These are phyloP conservation scores for Paraphoma sp. DNA, from an alignment of 2,329 filamentous ascomycete species.

Conservation along the genomic window DNA sequence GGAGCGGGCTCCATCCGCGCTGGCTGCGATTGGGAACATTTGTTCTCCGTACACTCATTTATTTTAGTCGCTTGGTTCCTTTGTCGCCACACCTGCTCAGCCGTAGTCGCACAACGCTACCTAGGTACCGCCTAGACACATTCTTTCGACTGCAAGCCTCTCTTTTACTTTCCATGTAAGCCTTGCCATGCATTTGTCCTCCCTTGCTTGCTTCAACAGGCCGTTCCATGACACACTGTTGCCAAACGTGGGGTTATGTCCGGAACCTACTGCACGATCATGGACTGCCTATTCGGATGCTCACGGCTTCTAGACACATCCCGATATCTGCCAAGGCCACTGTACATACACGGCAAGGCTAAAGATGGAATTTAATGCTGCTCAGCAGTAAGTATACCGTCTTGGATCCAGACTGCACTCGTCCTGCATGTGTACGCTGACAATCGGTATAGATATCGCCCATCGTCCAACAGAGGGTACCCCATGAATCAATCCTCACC, in stretches of 20 bases:
- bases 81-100: slow-evolving; percentile 32
- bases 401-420: slow-evolving; percentile 5
- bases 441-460: slow-evolving; percentile 42
- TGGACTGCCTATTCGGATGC: slow-evolving; percentile 28
- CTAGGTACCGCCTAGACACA: slow-evolving; percentile 32
- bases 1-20: slow-evolving; percentile 50
- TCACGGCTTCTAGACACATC: slow-evolving; percentile 30
- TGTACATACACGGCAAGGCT: slow-evolving; percentile 33
- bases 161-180: slow-evolving; percentile 36
- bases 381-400: slow-evolving; percentile 45
- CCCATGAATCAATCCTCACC: slow-evolving; percentile 38
- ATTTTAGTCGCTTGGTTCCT: slow-evolving; percentile 27
- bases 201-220: slow-evolving; percentile 35
- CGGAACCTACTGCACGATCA: slow-evolving; percentile 20
- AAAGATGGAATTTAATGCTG: slow-evolving; percentile 53
- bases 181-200: slow-evolving; percentile 23
- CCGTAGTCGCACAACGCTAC: slow-evolving; percentile 42
- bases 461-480: slow-evolving; percentile 45
- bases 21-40: slow-evolving; percentile 45
- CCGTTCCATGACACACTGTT: slow-evolving; percentile 23
- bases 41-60: slow-evolving; percentile 50
- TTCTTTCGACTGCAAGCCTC: slow-evolving; percentile 40
- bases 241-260: slow-evolving; percentile 29
- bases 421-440: slow-evolving; percentile 23
- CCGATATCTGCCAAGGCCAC: slow-evolving; percentile 26